Evolutionary conservation across 352 stramenopile genomes (phyloP), one percentile per base, ranked within the genome.

Genomic region (Pythium utonaiense): DNA sequence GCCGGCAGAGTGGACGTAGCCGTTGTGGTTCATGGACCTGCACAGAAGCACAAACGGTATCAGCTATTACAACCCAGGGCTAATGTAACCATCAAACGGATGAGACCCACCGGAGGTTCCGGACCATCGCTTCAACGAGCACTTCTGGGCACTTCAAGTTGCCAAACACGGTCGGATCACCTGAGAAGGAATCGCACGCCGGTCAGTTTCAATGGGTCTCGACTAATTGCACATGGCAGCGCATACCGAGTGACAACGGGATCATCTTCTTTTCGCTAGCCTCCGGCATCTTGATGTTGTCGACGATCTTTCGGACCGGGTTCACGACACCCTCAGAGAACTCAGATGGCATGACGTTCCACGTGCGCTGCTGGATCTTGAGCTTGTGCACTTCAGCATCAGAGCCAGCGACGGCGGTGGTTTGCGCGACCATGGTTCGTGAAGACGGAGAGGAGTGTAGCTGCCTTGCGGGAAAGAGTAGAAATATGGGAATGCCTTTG

Each of bases 301-400:
- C 93, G 10, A 98, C 89, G 62, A 98, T 96, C 44, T 93, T 90
- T 25, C 93, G 83, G 60, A 98, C 97, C 7, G 92, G 93, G 73
- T 98, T 98, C 13, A 70, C 56, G 41, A 69, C 81, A 19, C 73
- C 62, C 38, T 66, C 66, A 17, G 79, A 83, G 36, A 89, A 80
- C 25, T 83, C 74, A 36, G 79, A 89, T 40, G 79, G 63, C 57
- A 70, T 66, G 47, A 87, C 73, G 34, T 83, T 76, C 79, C 79
- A 89, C 28, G 75, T 62, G 19, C 73, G 40, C 40, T 47, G 67
- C 36, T 79, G 73, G 47, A 68, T 65, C 59, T 77, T 84, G 44
- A 63, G 48, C 55, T 77, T 67, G 22, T 51, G 67, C 24, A 71
- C 53, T 27, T 60, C 55, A 6, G 44, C n/a, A 13, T 47, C 41